A percentile compares a stretch with the other conserved stretches of the same genome.
phyloP scores from a whole-genome alignment of 2,329 filamentous ascomycete species.

The Fulvia fulva region DNA sequence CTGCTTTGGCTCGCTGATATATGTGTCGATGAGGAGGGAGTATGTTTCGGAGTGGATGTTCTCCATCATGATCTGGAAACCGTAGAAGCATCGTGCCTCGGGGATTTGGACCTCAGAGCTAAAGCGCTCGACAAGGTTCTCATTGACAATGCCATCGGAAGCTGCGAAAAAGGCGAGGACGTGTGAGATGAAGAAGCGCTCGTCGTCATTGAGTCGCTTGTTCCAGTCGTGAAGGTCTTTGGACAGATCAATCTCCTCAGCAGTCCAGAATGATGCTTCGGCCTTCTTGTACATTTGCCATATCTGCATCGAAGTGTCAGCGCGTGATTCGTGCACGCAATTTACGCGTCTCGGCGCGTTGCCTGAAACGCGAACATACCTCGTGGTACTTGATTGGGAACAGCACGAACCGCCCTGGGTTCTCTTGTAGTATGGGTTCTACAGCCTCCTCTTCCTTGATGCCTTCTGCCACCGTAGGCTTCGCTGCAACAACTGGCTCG shows the following conservation, averaged over 20 bases:
- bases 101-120: constrained; percentile 94
- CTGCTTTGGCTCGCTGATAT: constrained; percentile 97
- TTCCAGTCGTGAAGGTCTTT: constrained; percentile 99
- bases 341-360: constrained; percentile 58
- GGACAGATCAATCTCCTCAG: constrained; percentile 97
- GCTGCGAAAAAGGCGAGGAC: constrained; percentile 98
- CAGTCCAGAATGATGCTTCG: constrained; percentile 99
- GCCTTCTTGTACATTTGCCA: constrained; percentile 99
- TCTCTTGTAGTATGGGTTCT: constrained; percentile 92
- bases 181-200: constrained; percentile 97
- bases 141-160: constrained; percentile 98
- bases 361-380: constrained; percentile 59
- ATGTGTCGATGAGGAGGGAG: constrained; percentile 97
- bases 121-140: constrained; percentile 98
- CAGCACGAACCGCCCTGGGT: constrained; percentile 91
- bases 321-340: constrained; percentile 16
- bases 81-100: constrained; percentile 98
- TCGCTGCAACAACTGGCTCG: constrained; percentile 29
- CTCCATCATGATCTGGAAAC: constrained; percentile 99
- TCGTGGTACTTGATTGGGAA: constrained; percentile 99
- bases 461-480: constrained; percentile 46
- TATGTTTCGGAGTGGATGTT: constrained; percentile 99
- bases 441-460: constrained; percentile 66
- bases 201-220: constrained; percentile 92
- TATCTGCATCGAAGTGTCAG: constrained; percentile 59